Percentiles rank a stretch among this genome's conserved stretches.
phyloP scores from a whole-genome alignment of 768 basidiomycete species.

The Amanita subjunquillea region DNA sequence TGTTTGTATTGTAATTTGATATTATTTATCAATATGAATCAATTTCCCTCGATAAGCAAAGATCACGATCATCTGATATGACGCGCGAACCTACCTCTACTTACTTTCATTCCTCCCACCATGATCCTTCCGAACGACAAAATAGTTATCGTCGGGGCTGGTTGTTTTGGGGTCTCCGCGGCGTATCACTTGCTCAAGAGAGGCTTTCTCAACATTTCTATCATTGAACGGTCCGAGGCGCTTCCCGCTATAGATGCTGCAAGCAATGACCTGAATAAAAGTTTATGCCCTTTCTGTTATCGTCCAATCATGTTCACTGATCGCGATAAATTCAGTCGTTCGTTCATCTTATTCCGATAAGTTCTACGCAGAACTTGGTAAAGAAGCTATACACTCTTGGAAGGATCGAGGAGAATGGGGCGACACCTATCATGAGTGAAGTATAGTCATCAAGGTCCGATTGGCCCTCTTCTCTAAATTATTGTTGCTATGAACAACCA shows the following conservation, averaged over 20 bases:
- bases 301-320: not conserved
- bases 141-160: slow-evolving; percentile 69
- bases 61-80: no score
- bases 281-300: slow-evolving; percentile 15
- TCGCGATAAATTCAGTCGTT: slow-evolving; percentile 42
- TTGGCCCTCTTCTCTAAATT: not conserved
- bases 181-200: slow-evolving; percentile 67
- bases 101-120: slow-evolving; percentile 4
- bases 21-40: not conserved
- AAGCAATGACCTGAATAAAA: slow-evolving; percentile 42
- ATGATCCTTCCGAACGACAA: slow-evolving; percentile 21
- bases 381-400: slow-evolving; percentile 73
- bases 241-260: slow-evolving; percentile 83
- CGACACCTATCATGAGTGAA: slow-evolving; percentile 75
- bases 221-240: slow-evolving; percentile 60
- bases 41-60: not conserved
- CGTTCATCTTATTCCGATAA: slow-evolving; percentile 62
- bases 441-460: slow-evolving; percentile 19
- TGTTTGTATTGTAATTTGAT: not conserved
- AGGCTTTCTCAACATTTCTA: slow-evolving; percentile 59
- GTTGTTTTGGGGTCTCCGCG: slow-evolving; percentile 82
- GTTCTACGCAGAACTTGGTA: slow-evolving; percentile 62
- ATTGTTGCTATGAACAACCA: not conserved
- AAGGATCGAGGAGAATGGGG: slow-evolving; percentile 53
- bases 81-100: not conserved